Conservation (phyloP, 2,329 filamentous ascomycete genomes). For the Eutypella sp. region DNA sequence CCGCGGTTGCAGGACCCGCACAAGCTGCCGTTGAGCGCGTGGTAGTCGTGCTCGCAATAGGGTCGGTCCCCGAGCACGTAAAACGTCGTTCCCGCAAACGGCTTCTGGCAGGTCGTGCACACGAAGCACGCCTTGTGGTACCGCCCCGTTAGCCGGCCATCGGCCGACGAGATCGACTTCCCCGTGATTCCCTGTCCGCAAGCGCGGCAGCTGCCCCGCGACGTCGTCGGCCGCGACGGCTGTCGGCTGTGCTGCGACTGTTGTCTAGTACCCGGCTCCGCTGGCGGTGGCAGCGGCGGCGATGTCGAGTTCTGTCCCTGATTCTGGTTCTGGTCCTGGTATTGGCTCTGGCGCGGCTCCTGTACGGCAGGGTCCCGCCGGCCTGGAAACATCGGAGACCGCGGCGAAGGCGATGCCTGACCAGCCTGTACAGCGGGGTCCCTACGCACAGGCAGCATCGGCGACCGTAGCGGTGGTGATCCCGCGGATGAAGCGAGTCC, state of each 20-base stretch:
- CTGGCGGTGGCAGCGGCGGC: conserved; percentile 20
- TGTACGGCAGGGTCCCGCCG: conserved; percentile 17
- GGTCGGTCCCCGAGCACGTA: conserved; percentile 86
- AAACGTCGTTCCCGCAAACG: conserved; percentile 84
- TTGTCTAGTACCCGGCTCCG: not conserved
- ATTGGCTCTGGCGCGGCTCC: too few species aligned
- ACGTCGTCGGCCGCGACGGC: conserved; percentile 32
- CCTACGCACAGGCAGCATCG: conserved; percentile 5
- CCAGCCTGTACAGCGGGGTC: conserved; percentile 4
- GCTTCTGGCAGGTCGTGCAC: conserved; percentile 74
- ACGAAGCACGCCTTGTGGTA: conserved; percentile 96
- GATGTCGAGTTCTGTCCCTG: too few species aligned
- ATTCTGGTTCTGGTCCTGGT: too few species aligned
- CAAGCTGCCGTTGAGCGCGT: conserved; percentile 81
- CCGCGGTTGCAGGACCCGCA: conserved; percentile 76
- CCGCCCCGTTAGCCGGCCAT: conserved; percentile 83
- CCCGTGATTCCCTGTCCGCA: conserved; percentile 75
- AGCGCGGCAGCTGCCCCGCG: conserved; percentile 75
- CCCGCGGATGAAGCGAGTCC: conserved; percentile 8
- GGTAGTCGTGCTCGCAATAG: conserved; percentile 90
- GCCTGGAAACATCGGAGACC: conserved; percentile 9
- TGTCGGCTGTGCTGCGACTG: conserved; percentile 30
- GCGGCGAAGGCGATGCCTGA: conserved; percentile 10
- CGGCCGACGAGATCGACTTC: conserved; percentile 90
- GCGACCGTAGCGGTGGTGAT: conserved; percentile 13